phyloP scores from a whole-genome alignment of 2,329 filamentous ascomycete species.

The Ascochyta lentis region DNA sequence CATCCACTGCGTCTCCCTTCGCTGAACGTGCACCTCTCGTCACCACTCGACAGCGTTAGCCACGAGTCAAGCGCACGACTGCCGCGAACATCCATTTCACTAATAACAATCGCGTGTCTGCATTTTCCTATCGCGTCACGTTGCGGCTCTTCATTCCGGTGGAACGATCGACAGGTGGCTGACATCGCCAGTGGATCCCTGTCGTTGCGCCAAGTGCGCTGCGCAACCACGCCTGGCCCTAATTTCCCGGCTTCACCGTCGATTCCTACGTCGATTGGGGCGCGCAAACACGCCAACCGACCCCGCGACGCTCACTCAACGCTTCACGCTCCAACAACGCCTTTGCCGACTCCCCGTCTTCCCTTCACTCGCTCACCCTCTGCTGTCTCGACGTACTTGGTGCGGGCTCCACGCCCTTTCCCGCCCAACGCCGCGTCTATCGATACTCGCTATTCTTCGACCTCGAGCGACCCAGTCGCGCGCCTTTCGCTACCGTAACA shows the following conservation, averaged over 20 bases:
- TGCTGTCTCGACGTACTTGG: constrained; percentile 17
- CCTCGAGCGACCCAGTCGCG: constrained; percentile 25
- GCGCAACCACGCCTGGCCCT: constrained; percentile 22
- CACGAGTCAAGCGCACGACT: constrained; percentile 11
- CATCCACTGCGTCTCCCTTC: not conserved
- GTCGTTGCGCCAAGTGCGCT: constrained; percentile 41
- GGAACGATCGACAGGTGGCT: constrained; percentile 18
- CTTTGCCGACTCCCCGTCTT: constrained; percentile 6
- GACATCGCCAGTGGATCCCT: constrained; percentile 15
- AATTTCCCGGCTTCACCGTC: constrained; percentile 31
- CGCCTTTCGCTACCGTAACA: constrained; percentile 21
- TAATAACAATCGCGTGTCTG: not conserved
- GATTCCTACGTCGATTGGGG: constrained; percentile 42
- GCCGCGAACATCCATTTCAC: constrained; percentile 1
- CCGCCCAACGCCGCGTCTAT: constrained; percentile 24
- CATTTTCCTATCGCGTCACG: constrained; percentile 5
- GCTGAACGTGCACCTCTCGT: constrained; percentile 7
- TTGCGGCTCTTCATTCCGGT: constrained; percentile 7
- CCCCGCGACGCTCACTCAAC: constrained; percentile 15
- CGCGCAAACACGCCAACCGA: constrained; percentile 27
- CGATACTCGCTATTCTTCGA: constrained; percentile 27
- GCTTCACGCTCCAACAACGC: constrained; percentile 8
- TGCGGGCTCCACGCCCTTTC: constrained; percentile 30
- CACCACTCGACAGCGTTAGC: constrained; percentile 9
- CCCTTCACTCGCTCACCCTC: constrained; percentile 28